These are phyloP conservation scores for Chrysosporium queenslandicum DNA, from an alignment of 2,329 filamentous ascomycete genomes.

Conservation along the genomic window DNA sequence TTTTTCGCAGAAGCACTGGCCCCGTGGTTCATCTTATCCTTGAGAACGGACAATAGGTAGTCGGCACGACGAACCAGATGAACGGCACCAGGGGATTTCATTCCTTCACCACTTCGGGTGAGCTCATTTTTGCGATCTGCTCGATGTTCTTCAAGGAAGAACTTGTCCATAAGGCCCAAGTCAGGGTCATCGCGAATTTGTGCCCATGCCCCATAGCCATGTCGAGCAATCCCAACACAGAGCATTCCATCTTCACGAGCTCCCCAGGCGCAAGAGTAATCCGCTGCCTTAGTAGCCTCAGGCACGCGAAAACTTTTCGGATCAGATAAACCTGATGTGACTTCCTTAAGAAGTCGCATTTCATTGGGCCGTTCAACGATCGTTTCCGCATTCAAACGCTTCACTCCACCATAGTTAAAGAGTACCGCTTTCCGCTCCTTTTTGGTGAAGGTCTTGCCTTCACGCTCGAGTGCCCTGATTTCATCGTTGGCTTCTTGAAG, in stretches of 20 bases:
- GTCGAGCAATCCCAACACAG: conserved; percentile 79
- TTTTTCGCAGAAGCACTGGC: conserved; percentile 56
- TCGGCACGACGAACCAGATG: conserved; percentile 91
- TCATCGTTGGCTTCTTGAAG: conserved; percentile 62
- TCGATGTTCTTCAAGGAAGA: conserved; percentile 95
- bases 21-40: conserved; percentile 68
- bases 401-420: conserved; percentile 87
- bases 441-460: conserved; percentile 77
- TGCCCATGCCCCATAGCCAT: conserved; percentile 92
- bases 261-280: conserved; percentile 87
- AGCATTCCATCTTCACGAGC: conserved; percentile 95
- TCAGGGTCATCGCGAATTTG: conserved; percentile 88
- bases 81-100: conserved; percentile 88
- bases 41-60: conserved; percentile 88
- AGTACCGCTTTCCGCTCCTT: conserved; percentile 96
- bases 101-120: conserved; percentile 45
- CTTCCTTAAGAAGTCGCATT: conserved; percentile 70
- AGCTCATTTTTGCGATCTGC: conserved; percentile 92
- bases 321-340: conserved; percentile 55
- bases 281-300: conserved; percentile 83
- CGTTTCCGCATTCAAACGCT: conserved; percentile 92
- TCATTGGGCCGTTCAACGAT: conserved; percentile 85
- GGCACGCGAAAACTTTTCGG: conserved; percentile 73
- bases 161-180: conserved; percentile 75
- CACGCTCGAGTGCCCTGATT: conserved; percentile 54